Evolutionary conservation across 208 protist species (phyloP).

Genomic region (Wallacemonas rigidus): DNA sequence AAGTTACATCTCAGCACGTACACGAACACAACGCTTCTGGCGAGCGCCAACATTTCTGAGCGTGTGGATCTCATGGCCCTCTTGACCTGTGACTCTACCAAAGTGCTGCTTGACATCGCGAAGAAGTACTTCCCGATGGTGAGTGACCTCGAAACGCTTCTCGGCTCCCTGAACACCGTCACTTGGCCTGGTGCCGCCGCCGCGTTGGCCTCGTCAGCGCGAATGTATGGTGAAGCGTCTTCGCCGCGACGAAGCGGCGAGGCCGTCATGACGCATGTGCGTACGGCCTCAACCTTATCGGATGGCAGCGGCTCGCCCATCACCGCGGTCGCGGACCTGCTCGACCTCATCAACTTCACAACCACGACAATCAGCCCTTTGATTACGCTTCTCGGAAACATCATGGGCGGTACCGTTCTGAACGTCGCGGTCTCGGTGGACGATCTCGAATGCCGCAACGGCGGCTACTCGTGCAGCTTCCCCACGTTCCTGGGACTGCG

Average conservation of each 20-base stretch:
- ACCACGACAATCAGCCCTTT: background rate
- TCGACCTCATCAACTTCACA: background rate
- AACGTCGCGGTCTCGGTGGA: conserved; percentile 8
- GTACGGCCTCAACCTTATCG: background rate
- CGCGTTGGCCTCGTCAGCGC: background rate
- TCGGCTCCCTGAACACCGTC: background rate
- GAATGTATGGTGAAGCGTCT: too few relatives aligned
- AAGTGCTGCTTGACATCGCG: background rate
- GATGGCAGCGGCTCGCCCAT: background rate
- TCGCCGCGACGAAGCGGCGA: too few relatives aligned
- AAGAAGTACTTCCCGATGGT: conserved; percentile 8
- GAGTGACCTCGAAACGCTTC: background rate
- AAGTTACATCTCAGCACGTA: conserved; percentile 15
- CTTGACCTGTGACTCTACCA: background rate
- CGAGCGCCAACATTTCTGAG: background rate
- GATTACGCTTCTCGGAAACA: background rate
- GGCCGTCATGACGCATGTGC: too few relatives aligned
- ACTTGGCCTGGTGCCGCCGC: background rate
- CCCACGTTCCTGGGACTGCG: conserved; percentile 7
- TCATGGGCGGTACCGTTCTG: conserved; percentile 4
- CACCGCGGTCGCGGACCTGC: background rate
- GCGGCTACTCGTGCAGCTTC: conserved; percentile 12
- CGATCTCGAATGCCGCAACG: background rate
- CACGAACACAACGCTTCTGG: conserved; percentile 9
- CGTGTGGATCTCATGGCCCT: background rate